A percentile compares a stretch with the other conserved stretches of the same genome.
Evolutionary conservation across 1,139 yeast genomes (phyloP).

Genomic region (Sugiyamaella pinicola): DNA sequence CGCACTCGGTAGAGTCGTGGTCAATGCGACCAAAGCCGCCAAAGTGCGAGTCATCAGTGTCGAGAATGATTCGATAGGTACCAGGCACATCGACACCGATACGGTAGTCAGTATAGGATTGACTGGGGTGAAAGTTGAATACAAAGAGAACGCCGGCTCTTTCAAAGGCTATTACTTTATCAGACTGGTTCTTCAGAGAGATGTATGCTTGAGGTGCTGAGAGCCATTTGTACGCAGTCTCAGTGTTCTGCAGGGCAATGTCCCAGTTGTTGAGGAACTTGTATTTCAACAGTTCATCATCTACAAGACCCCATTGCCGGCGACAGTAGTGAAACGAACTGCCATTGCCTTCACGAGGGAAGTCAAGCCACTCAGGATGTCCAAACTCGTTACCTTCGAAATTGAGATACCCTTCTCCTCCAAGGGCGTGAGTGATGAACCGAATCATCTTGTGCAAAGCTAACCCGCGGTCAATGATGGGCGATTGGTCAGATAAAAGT

Average conservation of each 20-base stretch:
- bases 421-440: conserved; percentile 79
- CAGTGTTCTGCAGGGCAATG: conserved; percentile 77
- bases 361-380: conserved; percentile 98
- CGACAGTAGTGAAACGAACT: conserved; percentile 93
- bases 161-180: conserved; percentile 86
- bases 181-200: conserved; percentile 83
- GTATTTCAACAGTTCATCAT: conserved; percentile 79
- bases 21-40: conserved; percentile 85
- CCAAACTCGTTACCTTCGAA: conserved; percentile 99
- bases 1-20: conserved; percentile 49
- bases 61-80: conserved; percentile 68
- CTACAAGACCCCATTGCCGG: conserved; percentile 85
- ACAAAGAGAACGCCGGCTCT: conserved; percentile 82
- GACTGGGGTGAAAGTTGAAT: conserved; percentile 85
- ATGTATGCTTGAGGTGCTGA: conserved; percentile 80
- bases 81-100: conserved; percentile 86
- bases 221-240: conserved; percentile 70
- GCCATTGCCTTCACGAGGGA: conserved; percentile 86
- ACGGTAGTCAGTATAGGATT: conserved; percentile 83
- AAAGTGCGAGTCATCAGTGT: conserved; percentile 67
- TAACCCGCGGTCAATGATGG: conserved; percentile 82
- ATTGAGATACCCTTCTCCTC: conserved; percentile 95
- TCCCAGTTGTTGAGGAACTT: conserved; percentile 78
- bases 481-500: conserved; percentile 66
- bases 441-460: conserved; percentile 90